phyloP scores from a whole-genome alignment of 2,329 filamentous ascomycete species.

The Paecilomyces fulvus region DNA sequence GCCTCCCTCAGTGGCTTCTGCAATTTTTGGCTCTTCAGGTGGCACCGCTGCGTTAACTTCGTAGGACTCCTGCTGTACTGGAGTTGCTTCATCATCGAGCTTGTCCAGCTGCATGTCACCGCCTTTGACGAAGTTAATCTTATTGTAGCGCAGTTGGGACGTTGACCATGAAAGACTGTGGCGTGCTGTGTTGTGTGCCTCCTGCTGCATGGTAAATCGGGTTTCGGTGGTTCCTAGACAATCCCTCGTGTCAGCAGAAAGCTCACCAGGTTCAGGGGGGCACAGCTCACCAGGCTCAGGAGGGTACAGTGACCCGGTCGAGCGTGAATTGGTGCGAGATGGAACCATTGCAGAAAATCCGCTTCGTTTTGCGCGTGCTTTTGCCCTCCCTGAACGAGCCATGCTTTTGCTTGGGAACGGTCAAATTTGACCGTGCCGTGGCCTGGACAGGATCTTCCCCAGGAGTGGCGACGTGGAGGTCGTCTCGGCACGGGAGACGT shows the following conservation, averaged over 20 bases:
- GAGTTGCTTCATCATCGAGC: conserved; percentile 3
- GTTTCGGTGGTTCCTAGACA: conserved; percentile 9
- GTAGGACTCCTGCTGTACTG: not conserved
- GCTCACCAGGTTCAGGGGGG: not conserved
- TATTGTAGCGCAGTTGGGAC: conserved; percentile 46
- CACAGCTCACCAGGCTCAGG: not conserved
- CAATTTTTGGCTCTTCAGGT: not conserved
- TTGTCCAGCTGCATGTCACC: conserved; percentile 38
- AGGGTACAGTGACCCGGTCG: conserved; percentile 9
- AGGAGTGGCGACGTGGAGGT: not conserved
- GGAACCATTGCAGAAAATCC: not conserved
- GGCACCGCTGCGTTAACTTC: not conserved
- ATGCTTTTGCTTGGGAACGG: conserved; percentile 4
- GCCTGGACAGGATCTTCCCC: not conserved
- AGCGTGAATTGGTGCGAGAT: not conserved
- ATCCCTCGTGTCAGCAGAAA: conserved; percentile 1
- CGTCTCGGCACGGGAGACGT: not conserved
- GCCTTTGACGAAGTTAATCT: conserved; percentile 54
- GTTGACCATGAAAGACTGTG: conserved; percentile 41
- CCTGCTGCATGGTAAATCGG: conserved; percentile 46
- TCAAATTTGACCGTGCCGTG: not conserved
- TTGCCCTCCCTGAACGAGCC: conserved; percentile 19
- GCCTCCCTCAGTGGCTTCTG: conserved; percentile 2
- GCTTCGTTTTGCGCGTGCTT: conserved; percentile 11
- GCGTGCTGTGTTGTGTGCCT: conserved; percentile 49